Percentiles rank a stretch among this genome's conserved stretches.
Evolutionary conservation across 2,329 filamentous ascomycete genomes (phyloP).

Genomic region (Neopestalotiopsis sp.): DNA sequence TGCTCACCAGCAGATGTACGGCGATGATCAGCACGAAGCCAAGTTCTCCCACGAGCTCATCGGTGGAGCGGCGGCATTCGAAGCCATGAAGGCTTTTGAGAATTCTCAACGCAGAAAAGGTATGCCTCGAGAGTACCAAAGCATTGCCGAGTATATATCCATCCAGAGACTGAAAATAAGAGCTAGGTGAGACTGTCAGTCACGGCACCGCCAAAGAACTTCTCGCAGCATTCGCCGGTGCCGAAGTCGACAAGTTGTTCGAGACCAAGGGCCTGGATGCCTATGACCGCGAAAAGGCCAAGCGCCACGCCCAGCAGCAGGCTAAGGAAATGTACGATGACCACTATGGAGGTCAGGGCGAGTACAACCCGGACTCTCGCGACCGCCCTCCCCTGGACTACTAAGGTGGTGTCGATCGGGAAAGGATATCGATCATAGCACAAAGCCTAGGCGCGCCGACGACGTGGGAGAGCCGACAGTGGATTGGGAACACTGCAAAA

Average conservation of each 20-base stretch:
- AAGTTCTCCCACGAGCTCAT: constrained; percentile 75
- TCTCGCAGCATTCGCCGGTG: constrained; percentile 73
- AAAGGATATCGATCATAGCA: not conserved
- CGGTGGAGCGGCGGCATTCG: constrained; percentile 78
- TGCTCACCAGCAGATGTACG: constrained; percentile 50
- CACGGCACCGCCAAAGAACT: constrained; percentile 82
- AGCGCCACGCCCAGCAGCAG: constrained; percentile 63
- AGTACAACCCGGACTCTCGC: constrained; percentile 57
- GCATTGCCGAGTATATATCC: not conserved
- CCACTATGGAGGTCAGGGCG: constrained; percentile 59
- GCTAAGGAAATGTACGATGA: constrained; percentile 66
- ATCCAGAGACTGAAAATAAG: not conserved
- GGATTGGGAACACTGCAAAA: no score
- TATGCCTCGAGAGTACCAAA: constrained; percentile 30
- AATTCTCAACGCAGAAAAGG: constrained; percentile 74
- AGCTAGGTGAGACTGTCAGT: constrained; percentile 70
- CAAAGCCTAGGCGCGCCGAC: no score
- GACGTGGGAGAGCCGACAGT: no score
- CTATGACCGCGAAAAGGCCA: constrained; percentile 62
- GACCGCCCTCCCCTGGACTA: not conserved
- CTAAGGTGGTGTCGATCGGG: not conserved
- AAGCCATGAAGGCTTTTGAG: constrained; percentile 81
- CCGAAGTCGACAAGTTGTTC: constrained; percentile 76
- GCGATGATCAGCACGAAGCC: constrained; percentile 58
- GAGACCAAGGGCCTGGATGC: constrained; percentile 73